Conservation (phyloP, 1,284 basidiomycete species). For the Porodaedalea pini region DNA sequence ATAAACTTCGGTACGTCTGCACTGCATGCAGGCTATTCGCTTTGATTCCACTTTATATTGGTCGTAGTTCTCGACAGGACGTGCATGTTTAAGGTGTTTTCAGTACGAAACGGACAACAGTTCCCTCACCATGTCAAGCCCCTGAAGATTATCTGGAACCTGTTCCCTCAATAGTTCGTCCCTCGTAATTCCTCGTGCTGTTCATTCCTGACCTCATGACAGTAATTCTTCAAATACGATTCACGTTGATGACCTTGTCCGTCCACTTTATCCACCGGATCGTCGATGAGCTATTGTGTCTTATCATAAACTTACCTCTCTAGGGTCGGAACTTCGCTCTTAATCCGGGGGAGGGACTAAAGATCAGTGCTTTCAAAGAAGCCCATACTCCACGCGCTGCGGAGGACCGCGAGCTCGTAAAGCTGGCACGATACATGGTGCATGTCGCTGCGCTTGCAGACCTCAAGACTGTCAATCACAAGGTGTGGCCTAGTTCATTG, state of each 20-base stretch:
- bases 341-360: conserved; percentile 81
- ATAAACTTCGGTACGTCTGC: conserved; percentile 52
- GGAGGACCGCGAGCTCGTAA: conserved; percentile 65
- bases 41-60: conserved; percentile 23
- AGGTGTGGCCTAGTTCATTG: conserved; percentile 42
- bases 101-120: conserved; percentile 65
- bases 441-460: conserved; percentile 53
- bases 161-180: conserved; percentile 73
- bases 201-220: background rate
- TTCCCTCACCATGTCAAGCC: conserved; percentile 83
- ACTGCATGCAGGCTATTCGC: background rate
- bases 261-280: conserved; percentile 21
- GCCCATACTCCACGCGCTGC: conserved; percentile 59
- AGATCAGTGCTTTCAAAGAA: conserved; percentile 78
- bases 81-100: conserved; percentile 87
- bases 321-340: conserved; percentile 83
- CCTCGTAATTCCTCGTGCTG: background rate
- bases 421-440: conserved; percentile 61
- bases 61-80: conserved; percentile 77
- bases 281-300: background rate
- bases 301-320: background rate
- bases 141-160: conserved; percentile 84
- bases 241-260: conserved; percentile 82
- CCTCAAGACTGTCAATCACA: conserved; percentile 56
- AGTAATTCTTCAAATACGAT: conserved; percentile 77